Evolutionary conservation across 2,329 filamentous ascomycete genomes (phyloP), one percentile per base, ranked within the genome.

Genomic region (Trichoderma atrobrunneum): DNA sequence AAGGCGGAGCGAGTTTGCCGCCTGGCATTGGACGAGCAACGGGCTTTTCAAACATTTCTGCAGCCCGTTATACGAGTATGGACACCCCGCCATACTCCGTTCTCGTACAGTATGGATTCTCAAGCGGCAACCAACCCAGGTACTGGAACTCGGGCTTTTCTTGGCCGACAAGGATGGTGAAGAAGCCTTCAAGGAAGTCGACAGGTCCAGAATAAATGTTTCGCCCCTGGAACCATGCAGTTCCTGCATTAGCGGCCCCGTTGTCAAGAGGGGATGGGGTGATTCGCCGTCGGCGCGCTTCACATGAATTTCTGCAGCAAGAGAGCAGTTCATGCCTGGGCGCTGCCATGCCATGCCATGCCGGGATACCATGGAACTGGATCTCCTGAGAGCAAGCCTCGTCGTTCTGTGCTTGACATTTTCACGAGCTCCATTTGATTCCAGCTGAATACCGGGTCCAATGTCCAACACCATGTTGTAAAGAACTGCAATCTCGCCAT

Each of bases 221-320:
- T 54, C 30, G 30, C 67, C 67, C 67, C 67, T 71, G 68, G 68
- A 57, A 61, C 64, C 65, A 70, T 71, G 54, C 67, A 72, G 76
- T 76, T 75, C 74, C 75, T 77, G 75, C 75, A 75, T 74, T 75
- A 76, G 73, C 70, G 72, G 62, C 72, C 54, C 57, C 67, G 67
- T 62, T 30, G 67, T 61, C n/a, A 18, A 60, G 54, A 34, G 57
- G 66, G 34, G 56, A 48, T 61, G 36, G 65, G 39, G 34, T 62
- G 57, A 54, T 70, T 61, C 56, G 43, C 21, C 36, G 30, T 30
- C 5, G 32, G 28, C 43, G 16, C 48, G 54, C 43, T 62, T 43
- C 67, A 70, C 32, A 71, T 43, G 43, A 43, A 7, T 57, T 48
- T 43, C 34, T 57, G 57, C 34, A 43, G 39, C 28, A 39, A 57